Percentiles rank a stretch among this genome's conserved stretches.
These are phyloP conservation scores for Russula foetens DNA, from an alignment of 768 basidiomycete genomes.

Conservation along the genomic window DNA sequence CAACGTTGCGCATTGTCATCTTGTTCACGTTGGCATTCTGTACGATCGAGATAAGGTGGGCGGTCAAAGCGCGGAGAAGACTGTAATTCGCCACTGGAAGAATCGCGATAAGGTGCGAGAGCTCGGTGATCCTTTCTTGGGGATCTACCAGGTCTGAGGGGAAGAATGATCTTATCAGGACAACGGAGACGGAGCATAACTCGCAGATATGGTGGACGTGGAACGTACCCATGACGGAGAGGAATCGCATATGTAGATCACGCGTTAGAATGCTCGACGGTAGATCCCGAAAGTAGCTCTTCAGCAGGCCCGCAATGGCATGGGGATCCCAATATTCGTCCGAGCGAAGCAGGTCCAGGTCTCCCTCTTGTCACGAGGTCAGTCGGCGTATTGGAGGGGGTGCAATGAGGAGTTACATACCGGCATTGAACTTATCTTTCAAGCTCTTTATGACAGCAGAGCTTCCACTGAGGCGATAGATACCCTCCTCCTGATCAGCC, in stretches of 20 bases:
- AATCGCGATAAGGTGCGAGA: constrained; percentile 76
- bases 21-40: constrained; percentile 87
- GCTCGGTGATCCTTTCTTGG: constrained; percentile 80
- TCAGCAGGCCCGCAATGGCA: constrained; percentile 91
- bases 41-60: constrained; percentile 92
- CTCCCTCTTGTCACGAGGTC: constrained; percentile 63
- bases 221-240: constrained; percentile 85
- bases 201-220: constrained; percentile 3
- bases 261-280: constrained; percentile 89
- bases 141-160: constrained; percentile 76
- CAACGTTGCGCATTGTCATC: constrained; percentile 98
- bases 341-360: constrained; percentile 77
- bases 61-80: constrained; percentile 85
- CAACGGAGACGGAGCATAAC: not conserved
- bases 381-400: not conserved
- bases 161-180: constrained; percentile 11
- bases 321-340: constrained; percentile 98
- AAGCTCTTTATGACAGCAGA: constrained; percentile 91
- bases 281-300: constrained; percentile 87
- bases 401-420: constrained; percentile 35
- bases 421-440: constrained; percentile 87
- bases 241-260: constrained; percentile 84
- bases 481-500: constrained; percentile 95
- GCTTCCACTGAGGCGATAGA: constrained; percentile 92
- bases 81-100: constrained; percentile 92